phyloP scores from a whole-genome alignment of 2,329 filamentous ascomycete genomes.

The Tetracladium maxilliforme region DNA sequence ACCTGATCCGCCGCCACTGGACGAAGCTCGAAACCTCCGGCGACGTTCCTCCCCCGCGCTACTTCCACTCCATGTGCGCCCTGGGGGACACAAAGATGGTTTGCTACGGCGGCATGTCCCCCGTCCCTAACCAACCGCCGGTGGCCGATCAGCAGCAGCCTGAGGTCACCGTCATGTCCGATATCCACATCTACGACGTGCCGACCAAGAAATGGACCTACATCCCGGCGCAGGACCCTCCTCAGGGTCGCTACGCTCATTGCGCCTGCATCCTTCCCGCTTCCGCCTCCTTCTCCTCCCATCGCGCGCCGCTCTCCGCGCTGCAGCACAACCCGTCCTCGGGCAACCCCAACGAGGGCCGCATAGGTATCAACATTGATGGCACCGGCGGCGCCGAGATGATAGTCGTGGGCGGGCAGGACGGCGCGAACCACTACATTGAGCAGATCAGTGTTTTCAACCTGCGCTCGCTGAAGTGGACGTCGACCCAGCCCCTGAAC shows the following conservation, averaged over 20 bases:
- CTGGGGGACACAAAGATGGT: conserved; percentile 92
- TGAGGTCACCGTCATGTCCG: conserved; percentile 93
- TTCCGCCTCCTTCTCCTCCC: conserved; percentile 73
- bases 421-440: conserved; percentile 96
- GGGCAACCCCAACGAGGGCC: conserved; percentile 72
- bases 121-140: conserved; percentile 38
- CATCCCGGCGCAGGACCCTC: conserved; percentile 64
- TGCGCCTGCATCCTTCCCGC: conserved; percentile 89
- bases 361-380: conserved; percentile 78
- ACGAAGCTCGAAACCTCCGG: conserved; percentile 73
- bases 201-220: conserved; percentile 72
- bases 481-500: conserved; percentile 70
- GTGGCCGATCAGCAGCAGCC: conserved; percentile 40
- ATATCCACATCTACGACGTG: conserved; percentile 91
- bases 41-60: conserved; percentile 78
- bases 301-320: conserved; percentile 62
- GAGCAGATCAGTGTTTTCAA: conserved; percentile 99
- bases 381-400: conserved; percentile 89
- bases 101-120: conserved; percentile 97
- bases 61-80: conserved; percentile 93
- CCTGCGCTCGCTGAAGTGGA: conserved; percentile 88
- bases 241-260: conserved; percentile 90
- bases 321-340: conserved; percentile 80
- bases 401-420: conserved; percentile 92
- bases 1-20: conserved; percentile 86